Conservation (phyloP, 345 rosid genomes). For the Camelina neglecta region DNA sequence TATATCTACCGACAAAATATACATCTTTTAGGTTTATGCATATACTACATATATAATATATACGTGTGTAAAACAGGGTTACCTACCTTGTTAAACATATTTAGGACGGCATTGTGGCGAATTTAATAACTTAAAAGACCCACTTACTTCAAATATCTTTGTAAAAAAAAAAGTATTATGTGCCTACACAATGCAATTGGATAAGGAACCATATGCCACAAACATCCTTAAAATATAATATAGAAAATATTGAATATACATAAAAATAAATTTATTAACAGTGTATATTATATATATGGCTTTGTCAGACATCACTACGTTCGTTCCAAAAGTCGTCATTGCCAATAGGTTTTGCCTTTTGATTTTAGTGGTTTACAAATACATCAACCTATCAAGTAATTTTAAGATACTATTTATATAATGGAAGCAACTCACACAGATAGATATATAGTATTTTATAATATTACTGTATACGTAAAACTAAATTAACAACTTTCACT, state of each 20-base stretch:
- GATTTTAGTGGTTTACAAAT: conserved; percentile 35
- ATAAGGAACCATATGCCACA: conserved; percentile 48
- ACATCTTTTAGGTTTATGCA: conserved; percentile 15
- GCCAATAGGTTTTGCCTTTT: conserved; percentile 34
- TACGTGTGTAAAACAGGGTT: conserved; percentile 35
- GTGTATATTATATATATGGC: conserved; percentile 33
- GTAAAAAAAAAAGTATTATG: conserved; percentile 18
- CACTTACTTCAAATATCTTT: conserved; percentile 37
- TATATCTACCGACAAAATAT: conserved; percentile 31
- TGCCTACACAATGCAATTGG: conserved; percentile 37
- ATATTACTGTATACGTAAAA: conserved; percentile 26
- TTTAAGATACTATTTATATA: conserved; percentile 30
- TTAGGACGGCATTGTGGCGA: conserved; percentile 24
- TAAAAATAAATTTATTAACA: conserved; percentile 6
- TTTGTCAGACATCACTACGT: conserved; percentile 41
- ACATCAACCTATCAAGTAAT: conserved; percentile 27
- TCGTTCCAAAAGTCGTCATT: conserved; percentile 38
- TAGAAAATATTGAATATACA: background rate
- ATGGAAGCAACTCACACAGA: conserved; percentile 22
- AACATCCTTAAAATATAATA: conserved; percentile 44
- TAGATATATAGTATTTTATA: conserved; percentile 7
- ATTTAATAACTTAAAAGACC: conserved; percentile 30
- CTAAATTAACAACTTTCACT: conserved; percentile 25
- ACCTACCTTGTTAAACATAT: conserved; percentile 41
- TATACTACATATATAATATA: conserved; percentile 19